Conservation (phyloP, 306 rosid genomes). For the Sindora glabra region DNA sequence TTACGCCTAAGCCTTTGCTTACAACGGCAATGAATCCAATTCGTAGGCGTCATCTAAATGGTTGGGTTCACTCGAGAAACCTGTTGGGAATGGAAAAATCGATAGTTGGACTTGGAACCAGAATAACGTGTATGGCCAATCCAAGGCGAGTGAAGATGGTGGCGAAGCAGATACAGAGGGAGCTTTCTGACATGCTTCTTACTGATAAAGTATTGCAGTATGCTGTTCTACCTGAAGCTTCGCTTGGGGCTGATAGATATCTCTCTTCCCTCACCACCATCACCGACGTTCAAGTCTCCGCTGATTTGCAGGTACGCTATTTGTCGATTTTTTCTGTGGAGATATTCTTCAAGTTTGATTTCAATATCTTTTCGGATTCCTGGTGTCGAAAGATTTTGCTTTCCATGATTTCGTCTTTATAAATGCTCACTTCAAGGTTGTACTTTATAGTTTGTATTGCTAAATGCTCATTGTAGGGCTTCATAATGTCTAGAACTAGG, state of each 20-base stretch:
- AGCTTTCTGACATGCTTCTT: slow-evolving; percentile 83
- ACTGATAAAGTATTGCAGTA: slow-evolving; percentile 69
- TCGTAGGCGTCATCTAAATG: slow-evolving; percentile 11
- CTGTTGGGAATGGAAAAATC: slow-evolving; percentile 1
- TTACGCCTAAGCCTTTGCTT: too few relatives aligned
- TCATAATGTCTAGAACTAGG: background rate
- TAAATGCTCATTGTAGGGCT: background rate
- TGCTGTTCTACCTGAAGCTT: slow-evolving; percentile 81
- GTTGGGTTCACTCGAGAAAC: slow-evolving; percentile 18
- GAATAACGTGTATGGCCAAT: slow-evolving; percentile 74
- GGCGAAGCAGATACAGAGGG: slow-evolving; percentile 82
- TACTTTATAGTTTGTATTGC: too few relatives aligned
- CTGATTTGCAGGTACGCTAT: slow-evolving; percentile 69
- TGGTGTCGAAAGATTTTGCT: too few relatives aligned
- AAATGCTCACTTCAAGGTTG: background rate
- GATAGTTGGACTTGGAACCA: background rate
- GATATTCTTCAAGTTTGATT: background rate
- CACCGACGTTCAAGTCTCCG: slow-evolving; percentile 76
- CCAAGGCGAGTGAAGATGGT: slow-evolving; percentile 92
- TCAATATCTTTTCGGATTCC: background rate
- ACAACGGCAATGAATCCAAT: background rate
- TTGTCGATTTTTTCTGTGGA: background rate
- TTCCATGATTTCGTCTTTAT: background rate
- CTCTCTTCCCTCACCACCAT: slow-evolving; percentile 89
- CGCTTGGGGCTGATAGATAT: slow-evolving; percentile 79